These are phyloP conservation scores for Gloeopeniophorella convolvens DNA, from an alignment of 768 basidiomycete species.

Conservation along the genomic window DNA sequence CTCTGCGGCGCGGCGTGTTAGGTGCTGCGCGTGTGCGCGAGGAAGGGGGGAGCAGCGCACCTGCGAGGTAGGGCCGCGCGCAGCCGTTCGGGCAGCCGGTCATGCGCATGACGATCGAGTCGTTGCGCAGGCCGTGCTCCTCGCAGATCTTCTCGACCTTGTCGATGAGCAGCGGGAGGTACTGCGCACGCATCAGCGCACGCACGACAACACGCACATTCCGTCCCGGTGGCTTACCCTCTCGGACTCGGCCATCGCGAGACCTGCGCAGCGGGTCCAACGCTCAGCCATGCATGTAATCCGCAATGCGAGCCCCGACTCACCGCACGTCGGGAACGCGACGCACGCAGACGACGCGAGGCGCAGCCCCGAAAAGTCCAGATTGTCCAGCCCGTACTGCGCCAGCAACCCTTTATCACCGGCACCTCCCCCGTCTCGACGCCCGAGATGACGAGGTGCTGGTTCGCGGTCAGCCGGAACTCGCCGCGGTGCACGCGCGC, in stretches of 20 bases:
- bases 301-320: slow-evolving; percentile 20
- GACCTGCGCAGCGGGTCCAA: slow-evolving; percentile 32
- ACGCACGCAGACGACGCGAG: slow-evolving; percentile 94
- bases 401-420: slow-evolving; percentile 72
- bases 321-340: slow-evolving; percentile 90
- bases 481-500: slow-evolving; percentile 91
- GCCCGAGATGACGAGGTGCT: slow-evolving; percentile 86
- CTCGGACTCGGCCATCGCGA: slow-evolving; percentile 78
- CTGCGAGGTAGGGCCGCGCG: slow-evolving; percentile 88
- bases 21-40: neutral
- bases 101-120: slow-evolving; percentile 98
- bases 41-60: slow-evolving; percentile 33
- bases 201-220: too few relatives aligned
- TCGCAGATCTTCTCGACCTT: slow-evolving; percentile 96
- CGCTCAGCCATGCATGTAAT: neutral
- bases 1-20: slow-evolving; percentile 41
- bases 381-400: slow-evolving; percentile 86
- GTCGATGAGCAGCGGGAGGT: slow-evolving; percentile 85
- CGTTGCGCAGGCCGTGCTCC: slow-evolving; percentile 86
- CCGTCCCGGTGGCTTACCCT: slow-evolving; percentile 37
- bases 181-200: slow-evolving; percentile 40
- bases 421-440: slow-evolving; percentile 66
- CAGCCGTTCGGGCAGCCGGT: slow-evolving; percentile 95
- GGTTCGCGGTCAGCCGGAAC: slow-evolving; percentile 93
- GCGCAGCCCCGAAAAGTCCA: slow-evolving; percentile 70